Evolutionary conservation across 1,139 yeast genomes (phyloP).

Genomic region (Magnusiomyces suaveolens): DNA sequence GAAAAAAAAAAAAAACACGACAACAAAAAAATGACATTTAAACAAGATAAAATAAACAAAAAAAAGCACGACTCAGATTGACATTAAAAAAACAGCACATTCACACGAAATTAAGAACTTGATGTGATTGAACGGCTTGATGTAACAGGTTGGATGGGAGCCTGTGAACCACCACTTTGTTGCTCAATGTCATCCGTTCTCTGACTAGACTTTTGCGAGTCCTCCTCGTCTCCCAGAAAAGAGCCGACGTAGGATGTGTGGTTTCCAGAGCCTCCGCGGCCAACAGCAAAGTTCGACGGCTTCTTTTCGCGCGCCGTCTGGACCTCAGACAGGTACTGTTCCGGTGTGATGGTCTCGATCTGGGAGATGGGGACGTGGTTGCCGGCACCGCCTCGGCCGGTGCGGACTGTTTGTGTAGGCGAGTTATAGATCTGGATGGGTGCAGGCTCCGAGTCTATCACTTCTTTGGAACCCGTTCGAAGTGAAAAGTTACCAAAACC

Average conservation of each 20-base stretch:
- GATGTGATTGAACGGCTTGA: too few species aligned
- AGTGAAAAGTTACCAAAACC: slow-evolving; percentile 4
- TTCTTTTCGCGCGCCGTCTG: slow-evolving; percentile 26
- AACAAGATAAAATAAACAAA: too few species aligned
- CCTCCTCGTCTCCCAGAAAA: neutral
- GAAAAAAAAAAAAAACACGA: too few species aligned
- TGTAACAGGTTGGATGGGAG: too few species aligned
- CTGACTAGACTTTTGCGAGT: neutral
- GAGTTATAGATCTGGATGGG: slow-evolving; percentile 23
- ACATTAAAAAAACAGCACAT: too few species aligned
- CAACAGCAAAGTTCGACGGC: slow-evolving; percentile 30
- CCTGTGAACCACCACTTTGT: neutral
- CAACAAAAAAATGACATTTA: too few species aligned
- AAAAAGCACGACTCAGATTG: too few species aligned
- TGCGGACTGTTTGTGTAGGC: slow-evolving; percentile 19
- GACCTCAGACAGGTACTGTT: slow-evolving; percentile 30
- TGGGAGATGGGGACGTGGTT: slow-evolving; percentile 25
- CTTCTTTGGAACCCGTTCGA: neutral
- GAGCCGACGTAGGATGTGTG: neutral
- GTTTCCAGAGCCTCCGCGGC: slow-evolving; percentile 34
- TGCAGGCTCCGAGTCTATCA: slow-evolving; percentile 28
- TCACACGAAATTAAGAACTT: too few species aligned
- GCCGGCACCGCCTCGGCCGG: slow-evolving; percentile 32
- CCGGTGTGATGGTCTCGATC: slow-evolving; percentile 27
- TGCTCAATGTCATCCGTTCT: neutral